Evolutionary conservation across 2,329 filamentous ascomycete species (phyloP).

Genomic region (Colletotrichum sp.): DNA sequence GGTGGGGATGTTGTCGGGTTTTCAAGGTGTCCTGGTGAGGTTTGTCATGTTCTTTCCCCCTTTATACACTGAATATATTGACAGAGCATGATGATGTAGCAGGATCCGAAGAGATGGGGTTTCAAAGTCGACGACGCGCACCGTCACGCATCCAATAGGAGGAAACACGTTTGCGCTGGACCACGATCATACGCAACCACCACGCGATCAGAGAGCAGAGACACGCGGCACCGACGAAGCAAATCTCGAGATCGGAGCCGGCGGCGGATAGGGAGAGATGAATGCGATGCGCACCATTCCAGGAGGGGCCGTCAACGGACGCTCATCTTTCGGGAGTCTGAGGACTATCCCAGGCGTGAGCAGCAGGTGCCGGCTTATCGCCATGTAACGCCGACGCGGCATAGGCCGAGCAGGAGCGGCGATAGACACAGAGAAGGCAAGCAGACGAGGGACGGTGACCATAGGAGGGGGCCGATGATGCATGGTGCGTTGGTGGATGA

Average conservation of each 20-base stretch:
- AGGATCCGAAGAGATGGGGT: slow-evolving; percentile 6
- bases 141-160: background rate
- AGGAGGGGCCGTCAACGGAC: background rate
- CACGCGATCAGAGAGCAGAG: background rate
- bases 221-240: background rate
- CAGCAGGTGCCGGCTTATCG: background rate
- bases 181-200: too few species aligned
- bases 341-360: background rate
- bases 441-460: background rate
- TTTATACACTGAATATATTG: background rate
- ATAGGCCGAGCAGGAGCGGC: background rate
- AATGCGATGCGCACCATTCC: background rate
- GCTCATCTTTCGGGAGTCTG: background rate
- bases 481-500: background rate
- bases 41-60: background rate
- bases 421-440: background rate
- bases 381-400: background rate
- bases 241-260: background rate
- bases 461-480: background rate
- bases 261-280: background rate
- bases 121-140: background rate
- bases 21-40: slow-evolving; percentile 13
- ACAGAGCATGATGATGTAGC: background rate
- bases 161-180: background rate
- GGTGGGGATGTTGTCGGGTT: slow-evolving; percentile 13